Evolutionary conservation across 2,329 filamentous ascomycete genomes (phyloP).

Genomic region (Pestalotiopsis sp.): DNA sequence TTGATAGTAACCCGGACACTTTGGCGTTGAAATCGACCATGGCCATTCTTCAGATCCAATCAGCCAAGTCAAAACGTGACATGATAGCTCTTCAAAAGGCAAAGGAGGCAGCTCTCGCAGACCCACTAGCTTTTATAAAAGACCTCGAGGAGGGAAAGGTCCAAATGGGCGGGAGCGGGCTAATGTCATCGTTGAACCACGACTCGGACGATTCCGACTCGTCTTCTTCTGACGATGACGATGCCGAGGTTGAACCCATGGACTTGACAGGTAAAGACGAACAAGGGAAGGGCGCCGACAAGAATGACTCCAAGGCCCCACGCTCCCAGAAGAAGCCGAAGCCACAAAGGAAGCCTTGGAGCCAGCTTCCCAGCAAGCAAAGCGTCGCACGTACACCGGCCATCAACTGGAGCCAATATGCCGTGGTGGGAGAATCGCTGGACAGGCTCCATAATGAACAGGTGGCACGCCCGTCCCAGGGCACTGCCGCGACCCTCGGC

Average conservation of each 20-base stretch:
- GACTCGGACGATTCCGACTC: conserved; percentile 27
- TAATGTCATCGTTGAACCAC: conserved; percentile 20
- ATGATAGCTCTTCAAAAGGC: conserved; percentile 69
- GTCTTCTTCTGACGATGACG: conserved; percentile 28
- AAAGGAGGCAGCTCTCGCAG: conserved; percentile 68
- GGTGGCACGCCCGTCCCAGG: conserved; percentile 61
- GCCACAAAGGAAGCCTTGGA: conserved; percentile 48
- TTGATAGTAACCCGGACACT: conserved; percentile 76
- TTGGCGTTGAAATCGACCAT: conserved; percentile 86
- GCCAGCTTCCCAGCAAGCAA: conserved; percentile 73
- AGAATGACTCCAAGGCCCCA: conserved; percentile 1
- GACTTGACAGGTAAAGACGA: background rate
- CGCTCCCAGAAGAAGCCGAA: conserved; percentile 9
- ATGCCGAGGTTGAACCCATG: conserved; percentile 7
- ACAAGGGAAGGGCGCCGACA: background rate
- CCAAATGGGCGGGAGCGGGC: conserved; percentile 30
- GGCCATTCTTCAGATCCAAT: conserved; percentile 84
- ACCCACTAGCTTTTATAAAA: conserved; percentile 72
- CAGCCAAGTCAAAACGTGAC: conserved; percentile 74
- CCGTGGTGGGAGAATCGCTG: conserved; percentile 80
- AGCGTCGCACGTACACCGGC: conserved; percentile 83
- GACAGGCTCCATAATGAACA: conserved; percentile 87
- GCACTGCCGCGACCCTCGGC: conserved; percentile 47
- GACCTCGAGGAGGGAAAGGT: conserved; percentile 68
- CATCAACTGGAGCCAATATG: conserved; percentile 94